These are phyloP conservation scores for Powellomyces hirtus DNA, from an alignment of 192 early-diverging fungal genomes.

Conservation along the genomic window DNA sequence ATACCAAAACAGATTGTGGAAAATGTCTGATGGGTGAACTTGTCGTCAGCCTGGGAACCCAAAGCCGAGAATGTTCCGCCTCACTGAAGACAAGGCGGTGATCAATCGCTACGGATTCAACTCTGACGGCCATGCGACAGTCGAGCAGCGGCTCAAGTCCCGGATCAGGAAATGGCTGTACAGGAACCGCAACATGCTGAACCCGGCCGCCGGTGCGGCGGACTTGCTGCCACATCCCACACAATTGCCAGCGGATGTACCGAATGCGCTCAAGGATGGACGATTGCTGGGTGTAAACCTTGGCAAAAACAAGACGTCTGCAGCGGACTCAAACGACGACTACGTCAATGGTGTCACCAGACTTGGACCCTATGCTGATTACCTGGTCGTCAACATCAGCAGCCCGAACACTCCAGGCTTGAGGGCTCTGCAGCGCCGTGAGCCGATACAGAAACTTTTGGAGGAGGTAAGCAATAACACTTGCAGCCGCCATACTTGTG, in stretches of 20 bases:
- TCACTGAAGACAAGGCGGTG: conserved; percentile 67
- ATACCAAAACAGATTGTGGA: no score
- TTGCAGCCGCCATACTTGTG: no score
- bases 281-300: conserved; percentile 81
- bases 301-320: conserved; percentile 82
- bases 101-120: conserved; percentile 93
- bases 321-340: conserved; percentile 67
- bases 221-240: neutral
- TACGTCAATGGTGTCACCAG: conserved; percentile 74
- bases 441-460: conserved; percentile 69
- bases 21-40: no score
- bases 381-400: conserved; percentile 85
- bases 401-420: conserved; percentile 88
- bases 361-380: conserved; percentile 81
- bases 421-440: conserved; percentile 65
- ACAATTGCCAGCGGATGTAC: conserved; percentile 31
- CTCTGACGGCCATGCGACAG: conserved; percentile 69
- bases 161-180: conserved; percentile 58
- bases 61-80: conserved; percentile 79
- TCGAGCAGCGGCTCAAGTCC: conserved; percentile 62
- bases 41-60: conserved; percentile 77
- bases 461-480: conserved; percentile 57
- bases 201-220: neutral
- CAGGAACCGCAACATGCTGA: conserved; percentile 3
- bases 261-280: conserved; percentile 55